Conservation (phyloP, 192 early-diverging fungal genomes). For the Backusella morwellensis region DNA sequence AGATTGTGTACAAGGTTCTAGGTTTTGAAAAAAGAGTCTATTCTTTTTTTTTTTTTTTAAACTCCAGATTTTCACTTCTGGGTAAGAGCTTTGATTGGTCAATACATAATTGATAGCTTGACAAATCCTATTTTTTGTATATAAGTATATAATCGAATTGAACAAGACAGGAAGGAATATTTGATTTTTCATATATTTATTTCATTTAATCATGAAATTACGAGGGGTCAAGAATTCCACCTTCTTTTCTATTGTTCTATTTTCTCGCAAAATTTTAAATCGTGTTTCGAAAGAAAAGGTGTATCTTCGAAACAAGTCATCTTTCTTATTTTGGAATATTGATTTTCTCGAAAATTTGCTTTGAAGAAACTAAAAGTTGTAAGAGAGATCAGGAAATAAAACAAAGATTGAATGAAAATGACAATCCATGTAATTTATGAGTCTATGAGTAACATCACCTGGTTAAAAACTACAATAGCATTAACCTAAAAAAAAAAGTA, state of each 20-base stretch:
- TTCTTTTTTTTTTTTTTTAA: background rate
- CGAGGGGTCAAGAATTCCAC: too few species aligned
- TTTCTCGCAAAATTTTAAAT: too few species aligned
- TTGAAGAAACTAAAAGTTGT: background rate
- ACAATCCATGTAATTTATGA: too few species aligned
- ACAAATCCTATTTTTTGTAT: background rate
- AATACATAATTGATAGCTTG: background rate
- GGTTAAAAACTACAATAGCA: too few species aligned
- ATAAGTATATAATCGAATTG: background rate
- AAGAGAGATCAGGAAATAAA: background rate
- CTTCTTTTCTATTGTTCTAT: too few species aligned
- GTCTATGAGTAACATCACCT: too few species aligned
- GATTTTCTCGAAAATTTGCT: background rate
- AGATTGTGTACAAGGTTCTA: background rate
- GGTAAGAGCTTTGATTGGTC: background rate
- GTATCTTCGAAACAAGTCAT: background rate
- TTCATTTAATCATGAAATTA: too few species aligned
- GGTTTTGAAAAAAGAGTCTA: background rate
- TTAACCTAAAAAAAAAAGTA: too few species aligned
- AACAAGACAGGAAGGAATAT: background rate
- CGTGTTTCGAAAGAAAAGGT: background rate
- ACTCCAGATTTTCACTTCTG: background rate
- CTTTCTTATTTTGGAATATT: background rate
- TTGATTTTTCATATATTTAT: too few species aligned
- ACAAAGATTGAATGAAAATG: too few species aligned